Base-by-base conservation (phyloP, 2,329 filamentous ascomycete genomes). In the Cadophora luteo-olivacea region DNA sequence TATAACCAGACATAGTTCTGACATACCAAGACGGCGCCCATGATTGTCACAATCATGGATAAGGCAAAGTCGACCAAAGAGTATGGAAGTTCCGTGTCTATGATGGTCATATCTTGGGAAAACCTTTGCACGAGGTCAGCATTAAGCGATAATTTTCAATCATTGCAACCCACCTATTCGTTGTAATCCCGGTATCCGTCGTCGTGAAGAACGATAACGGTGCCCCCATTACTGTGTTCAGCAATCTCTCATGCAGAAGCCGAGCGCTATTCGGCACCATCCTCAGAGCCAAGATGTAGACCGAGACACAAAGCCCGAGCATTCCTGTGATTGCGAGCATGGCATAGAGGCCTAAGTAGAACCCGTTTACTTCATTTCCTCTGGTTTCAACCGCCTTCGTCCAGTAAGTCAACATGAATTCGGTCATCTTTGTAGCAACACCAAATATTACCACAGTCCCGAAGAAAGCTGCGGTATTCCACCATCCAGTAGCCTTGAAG, bases 321-420 rank as follows among this genome's bases (percentile, higher is more conserved):
- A 69, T 45, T 48, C 36, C 66, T 12, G 69, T 32, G 3, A 55
- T 32, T 1, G 29, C 49, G 11, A 69, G 49, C 61, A 67, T 41
- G 33, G 48, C 61, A 51, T 68, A 67, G 25, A 70, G 22, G 16
- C 68, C 66, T 19, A 73, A 25, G 32, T 73, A 72, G 36, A 70
- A 69, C 9, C 64, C 60, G 49, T 72, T 72, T 22, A 65, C 69
- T 38, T 57, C 61, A 38, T 72, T 72, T 16, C 70, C 70, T 5
- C 61, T 29, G 12, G 22, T 3, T 33, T 51, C 61, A 33, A 63
- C 33, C 8, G 48, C 61, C 45, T 38, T 49, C 25, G 61, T 63
- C 61, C 61, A 63, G 61, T 63, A 63, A 9, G 52, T 55, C 0
- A 81, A 80, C 41, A 84, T 78, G 6, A 75, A 79, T 0, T 82